These are phyloP conservation scores for Fusarium proliferatum DNA, from an alignment of 2,329 filamentous ascomycete species.

Conservation along the genomic window DNA sequence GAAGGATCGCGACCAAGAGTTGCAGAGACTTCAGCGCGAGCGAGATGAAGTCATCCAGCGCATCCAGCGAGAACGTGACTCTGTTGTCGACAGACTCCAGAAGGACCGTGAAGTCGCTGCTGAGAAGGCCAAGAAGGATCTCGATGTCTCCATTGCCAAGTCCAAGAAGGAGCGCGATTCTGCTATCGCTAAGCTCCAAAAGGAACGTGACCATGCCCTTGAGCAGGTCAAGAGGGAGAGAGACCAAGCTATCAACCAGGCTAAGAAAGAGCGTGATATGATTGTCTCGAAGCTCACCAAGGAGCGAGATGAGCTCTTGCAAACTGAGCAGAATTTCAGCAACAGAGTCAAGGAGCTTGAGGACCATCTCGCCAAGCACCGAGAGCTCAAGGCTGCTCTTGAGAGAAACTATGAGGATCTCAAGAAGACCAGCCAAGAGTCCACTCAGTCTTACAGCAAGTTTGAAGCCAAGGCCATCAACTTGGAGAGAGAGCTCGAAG, in stretches of 20 bases:
- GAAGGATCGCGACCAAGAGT: conserved; percentile 34
- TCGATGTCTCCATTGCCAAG: conserved; percentile 34
- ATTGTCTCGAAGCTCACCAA: conserved; percentile 36
- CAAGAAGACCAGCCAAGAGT: conserved; percentile 36
- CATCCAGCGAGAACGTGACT: conserved; percentile 36
- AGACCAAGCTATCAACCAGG: conserved; percentile 34
- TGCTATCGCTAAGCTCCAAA: conserved; percentile 33
- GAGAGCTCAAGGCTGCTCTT: conserved; percentile 42
- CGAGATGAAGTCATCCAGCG: conserved; percentile 32
- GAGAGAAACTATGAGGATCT: conserved; percentile 44
- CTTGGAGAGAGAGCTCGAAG: conserved; percentile 42
- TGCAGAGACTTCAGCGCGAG: conserved; percentile 31
- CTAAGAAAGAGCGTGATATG: conserved; percentile 37
- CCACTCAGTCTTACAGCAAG: conserved; percentile 17
- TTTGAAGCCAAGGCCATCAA: conserved; percentile 44
- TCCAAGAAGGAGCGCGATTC: conserved; percentile 42
- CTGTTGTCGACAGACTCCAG: conserved; percentile 31
- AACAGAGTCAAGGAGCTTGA: conserved; percentile 45
- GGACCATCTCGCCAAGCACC: conserved; percentile 40
- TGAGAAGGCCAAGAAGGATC: conserved; percentile 38
- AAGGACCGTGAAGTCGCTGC: conserved; percentile 31
- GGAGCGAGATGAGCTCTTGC: conserved; percentile 40
- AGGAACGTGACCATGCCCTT: conserved; percentile 37
- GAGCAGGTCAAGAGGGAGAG: conserved; percentile 36
- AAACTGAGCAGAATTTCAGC: conserved; percentile 36